phyloP scores from a whole-genome alignment of 2,329 filamentous ascomycete species.

The Fusarium lateritium region DNA sequence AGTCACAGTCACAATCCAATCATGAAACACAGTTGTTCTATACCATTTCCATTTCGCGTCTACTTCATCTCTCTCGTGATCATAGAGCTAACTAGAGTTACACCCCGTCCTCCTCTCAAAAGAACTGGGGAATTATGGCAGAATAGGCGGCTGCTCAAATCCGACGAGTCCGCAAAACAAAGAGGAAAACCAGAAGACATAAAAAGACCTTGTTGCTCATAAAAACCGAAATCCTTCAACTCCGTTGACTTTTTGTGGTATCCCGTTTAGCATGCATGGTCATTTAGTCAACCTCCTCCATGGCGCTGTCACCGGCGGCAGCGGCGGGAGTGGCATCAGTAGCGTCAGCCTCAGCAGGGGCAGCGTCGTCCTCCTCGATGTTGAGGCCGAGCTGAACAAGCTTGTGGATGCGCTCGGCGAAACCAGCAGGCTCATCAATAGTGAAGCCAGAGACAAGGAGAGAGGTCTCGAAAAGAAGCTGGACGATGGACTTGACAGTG shows the following conservation, averaged over 20 bases:
- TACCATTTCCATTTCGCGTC: constrained; percentile 55
- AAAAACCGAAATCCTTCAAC: constrained; percentile 57
- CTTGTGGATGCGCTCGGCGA: constrained; percentile 99
- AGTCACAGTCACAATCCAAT: background rate
- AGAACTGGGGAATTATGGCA: constrained; percentile 55
- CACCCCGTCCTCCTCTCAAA: constrained; percentile 51
- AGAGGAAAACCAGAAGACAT: constrained; percentile 53
- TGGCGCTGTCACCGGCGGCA: constrained; percentile 87
- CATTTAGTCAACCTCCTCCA: constrained; percentile 99
- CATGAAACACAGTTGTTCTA: constrained; percentile 39
- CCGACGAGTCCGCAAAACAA: constrained; percentile 41
- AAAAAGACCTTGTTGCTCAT: constrained; percentile 53
- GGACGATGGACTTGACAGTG: constrained; percentile 98
- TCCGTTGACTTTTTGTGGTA: constrained; percentile 61
- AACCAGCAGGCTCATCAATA: constrained; percentile 97
- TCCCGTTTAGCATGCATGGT: constrained; percentile 52
- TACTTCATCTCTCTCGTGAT: constrained; percentile 60
- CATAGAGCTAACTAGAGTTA: constrained; percentile 60
- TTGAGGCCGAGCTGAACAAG: constrained; percentile 97
- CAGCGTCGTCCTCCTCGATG: constrained; percentile 91
- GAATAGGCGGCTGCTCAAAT: constrained; percentile 49
- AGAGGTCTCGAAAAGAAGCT: constrained; percentile 98
- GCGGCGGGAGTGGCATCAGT: constrained; percentile 70
- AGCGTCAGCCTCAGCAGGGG: constrained; percentile 70
- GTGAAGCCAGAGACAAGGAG: constrained; percentile 99